Base-by-base conservation (phyloP, 805 yeast genomes). In the Starmerella stigmatis region DNA sequence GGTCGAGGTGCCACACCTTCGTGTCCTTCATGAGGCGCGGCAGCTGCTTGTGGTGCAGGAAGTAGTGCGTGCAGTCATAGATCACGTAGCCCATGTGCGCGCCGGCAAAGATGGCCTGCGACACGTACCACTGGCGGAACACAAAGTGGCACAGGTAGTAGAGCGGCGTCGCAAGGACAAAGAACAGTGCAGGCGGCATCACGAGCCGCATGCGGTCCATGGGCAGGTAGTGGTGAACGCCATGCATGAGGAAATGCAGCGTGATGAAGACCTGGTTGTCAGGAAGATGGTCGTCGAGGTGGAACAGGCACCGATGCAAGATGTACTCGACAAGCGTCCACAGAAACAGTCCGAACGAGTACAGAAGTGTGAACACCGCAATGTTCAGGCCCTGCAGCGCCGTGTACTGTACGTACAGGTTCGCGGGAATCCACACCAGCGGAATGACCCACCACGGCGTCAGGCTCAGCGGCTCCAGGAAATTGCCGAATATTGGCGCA, bases 401-500 rank as follows among this genome's bases (percentile, higher is more conserved):
- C 22, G 74, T 58, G 53, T 70, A 71, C 51, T 83, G 71, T 44
- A 82, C 65, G 54, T 67, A 80, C 19, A 78, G 55, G 60, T 86
- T 84, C 37, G 76, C 78, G 2, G 96, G 96, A 36, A 86, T 63
- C 97, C 98, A 94, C 21, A 86, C 54, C 1, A 68, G 49, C 15
- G 98, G 98, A 17, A 92, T 81, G 20, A 86, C 81, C 74, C 79
- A 92, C 97, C 97, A 92, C 11, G 96, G 81, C 3, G 98, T 92
- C 58, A 81, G 70, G 7, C 94, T 78, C 21, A 92, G 60, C 4
- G 96, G 96, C 66, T 92, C 98, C 49, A 92, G 68, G 64, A 89
- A 83, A 65, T 88, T 86, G 40, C 98, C 98, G 64, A 92, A 92
- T 44, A 92, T 63, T 6, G 88, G 96, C 11, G 98, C 98, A 3